Evolutionary conservation across 768 basidiomycete species (phyloP).

Genomic region (Pleurotus pulmonarius): DNA sequence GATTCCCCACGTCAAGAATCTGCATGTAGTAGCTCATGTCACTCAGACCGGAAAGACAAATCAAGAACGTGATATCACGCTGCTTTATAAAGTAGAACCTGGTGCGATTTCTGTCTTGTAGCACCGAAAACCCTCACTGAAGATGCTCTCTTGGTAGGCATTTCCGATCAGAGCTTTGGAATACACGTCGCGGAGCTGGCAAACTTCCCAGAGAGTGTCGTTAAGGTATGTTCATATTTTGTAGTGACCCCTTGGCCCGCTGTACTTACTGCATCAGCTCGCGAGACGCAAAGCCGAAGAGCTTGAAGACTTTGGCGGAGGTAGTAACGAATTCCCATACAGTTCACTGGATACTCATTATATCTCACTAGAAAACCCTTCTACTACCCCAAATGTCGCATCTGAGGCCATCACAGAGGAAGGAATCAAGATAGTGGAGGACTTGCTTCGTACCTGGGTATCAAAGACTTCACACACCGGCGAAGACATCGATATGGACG

Average conservation of each 20-base stretch:
- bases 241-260: background rate
- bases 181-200: constrained; percentile 98
- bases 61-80: constrained; percentile 71
- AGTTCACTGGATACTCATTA: constrained; percentile 6
- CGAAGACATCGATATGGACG: constrained; percentile 41
- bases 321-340: constrained; percentile 18
- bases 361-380: constrained; percentile 14
- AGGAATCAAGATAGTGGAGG: constrained; percentile 78
- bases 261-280: constrained; percentile 39
- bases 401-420: constrained; percentile 64
- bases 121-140: background rate
- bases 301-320: constrained; percentile 76
- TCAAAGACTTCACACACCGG: constrained; percentile 38
- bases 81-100: constrained; percentile 91
- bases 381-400: constrained; percentile 38
- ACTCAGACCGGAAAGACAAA: constrained; percentile 72
- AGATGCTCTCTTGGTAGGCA: constrained; percentile 39
- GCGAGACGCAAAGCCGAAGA: constrained; percentile 93
- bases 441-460: constrained; percentile 67
- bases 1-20: constrained; percentile 82
- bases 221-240: constrained; percentile 50
- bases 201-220: constrained; percentile 93
- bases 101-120: constrained; percentile 42
- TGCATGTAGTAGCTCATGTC: constrained; percentile 95
- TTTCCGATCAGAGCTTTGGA: constrained; percentile 97